Base-by-base conservation (phyloP, 345 rosid species). In the Laguncularia racemosa region DNA sequence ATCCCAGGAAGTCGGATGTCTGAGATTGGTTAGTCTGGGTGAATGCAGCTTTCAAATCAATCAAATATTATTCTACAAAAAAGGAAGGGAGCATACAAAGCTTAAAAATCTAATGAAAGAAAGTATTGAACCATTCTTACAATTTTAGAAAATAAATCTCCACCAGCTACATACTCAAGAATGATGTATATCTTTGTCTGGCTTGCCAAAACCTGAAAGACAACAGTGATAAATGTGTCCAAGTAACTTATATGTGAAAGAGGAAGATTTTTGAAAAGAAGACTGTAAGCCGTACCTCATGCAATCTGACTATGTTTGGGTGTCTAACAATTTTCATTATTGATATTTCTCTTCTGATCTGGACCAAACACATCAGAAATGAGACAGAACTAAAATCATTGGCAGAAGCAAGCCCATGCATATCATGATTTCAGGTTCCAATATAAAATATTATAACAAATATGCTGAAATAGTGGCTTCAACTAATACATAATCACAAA, bases 251-350 rank as follows among this genome's bases (percentile, higher is more conserved):
- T 47, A 68, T 19, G 17, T 33, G 56, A 26, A 28, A 18, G 2
- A 52, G 14, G 17, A 52, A 62, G 20, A 20, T 50, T 50, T 6
- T 60, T n/a, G 10, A 28, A 28, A 46, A 20, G 40, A 49, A 50
- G 47, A 49, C 44, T 47, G 52, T 56, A 49, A 40, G 4, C 17
- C 40, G 61, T 60, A 91, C 97, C 91, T 88, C 97, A 51, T 83
- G 87, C 69, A 91, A 66, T 71, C 80, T 78, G 33, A 87, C 97
- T 45, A 91, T 85, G 73, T 82, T 67, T 50, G 95, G 96, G 63
- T 91, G 97, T 57, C 91, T 81, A 20, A 85, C 95, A 70, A 91
- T 79, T 83, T 85, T 91, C 95, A 87, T 91, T 57, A 87, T 83
- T 3, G 96, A 87, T 75, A 88, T 91, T 84, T 88, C 96, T 66